phyloP scores from a whole-genome alignment of 345 rosid genomes.

The Mallotus nudiflorus region DNA sequence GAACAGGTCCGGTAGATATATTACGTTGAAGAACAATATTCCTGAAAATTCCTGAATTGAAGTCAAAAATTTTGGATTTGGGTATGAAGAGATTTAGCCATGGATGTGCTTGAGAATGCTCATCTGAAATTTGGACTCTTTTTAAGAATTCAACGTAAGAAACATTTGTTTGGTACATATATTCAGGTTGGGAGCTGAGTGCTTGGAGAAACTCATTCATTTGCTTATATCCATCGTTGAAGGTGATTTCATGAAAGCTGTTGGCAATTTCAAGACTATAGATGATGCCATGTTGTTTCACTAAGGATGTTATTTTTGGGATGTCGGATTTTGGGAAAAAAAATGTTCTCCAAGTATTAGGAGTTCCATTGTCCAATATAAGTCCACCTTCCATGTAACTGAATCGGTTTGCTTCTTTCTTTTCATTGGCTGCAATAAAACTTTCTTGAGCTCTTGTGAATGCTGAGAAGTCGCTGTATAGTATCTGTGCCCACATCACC shows the following conservation, averaged over 20 bases:
- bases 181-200: neutral
- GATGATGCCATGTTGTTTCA: conserved; percentile 22
- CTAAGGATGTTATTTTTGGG: conserved; percentile 17
- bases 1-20: conserved; percentile 22
- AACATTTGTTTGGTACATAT: neutral
- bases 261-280: conserved; percentile 22
- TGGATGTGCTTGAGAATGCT: conserved; percentile 17
- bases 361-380: conserved; percentile 26
- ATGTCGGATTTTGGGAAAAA: conserved; percentile 15
- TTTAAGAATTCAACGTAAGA: conserved; percentile 18
- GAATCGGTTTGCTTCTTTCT: neutral
- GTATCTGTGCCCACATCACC: conserved; percentile 22
- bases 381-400: conserved; percentile 30
- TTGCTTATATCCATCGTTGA: neutral
- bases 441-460: conserved; percentile 25
- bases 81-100: conserved; percentile 35
- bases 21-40: conserved; percentile 24
- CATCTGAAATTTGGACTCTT: conserved; percentile 10
- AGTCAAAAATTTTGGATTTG: conserved; percentile 15
- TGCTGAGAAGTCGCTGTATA: conserved; percentile 24
- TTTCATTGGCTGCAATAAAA: conserved; percentile 1
- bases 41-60: conserved; percentile 16
- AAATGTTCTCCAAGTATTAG: conserved; percentile 19
- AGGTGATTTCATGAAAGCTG: neutral
- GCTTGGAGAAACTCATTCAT: neutral